Evolutionary conservation across 169 alveolate species (phyloP), one percentile per base, ranked within the genome.

Genomic region (Eimeria maxima): DNA sequence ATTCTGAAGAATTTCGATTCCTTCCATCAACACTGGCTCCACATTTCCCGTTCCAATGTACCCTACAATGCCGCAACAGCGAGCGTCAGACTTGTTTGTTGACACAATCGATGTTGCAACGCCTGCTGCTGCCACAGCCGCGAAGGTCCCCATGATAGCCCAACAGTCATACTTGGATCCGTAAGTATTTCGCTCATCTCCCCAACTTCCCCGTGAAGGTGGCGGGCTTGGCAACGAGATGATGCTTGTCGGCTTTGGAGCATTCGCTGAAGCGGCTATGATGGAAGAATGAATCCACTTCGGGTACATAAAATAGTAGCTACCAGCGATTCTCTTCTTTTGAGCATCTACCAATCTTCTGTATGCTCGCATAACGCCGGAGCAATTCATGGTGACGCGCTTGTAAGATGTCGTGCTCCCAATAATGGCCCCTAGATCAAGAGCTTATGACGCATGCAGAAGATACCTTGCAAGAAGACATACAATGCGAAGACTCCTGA

Each of bases 41-140:
- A 98, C 98, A 63, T 96, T 94, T 14, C 97, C 96, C 20, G 97
- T 88, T 13, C 99, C 98, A 29, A 98, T 78, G 78, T 97, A 98
- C 14, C 98, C 99, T n/a, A 98, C 96, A 45, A 98, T 98, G 38
- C 99, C 99, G 71, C 98, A 97, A 71, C 98, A 97, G 22, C 89
- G 87, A 22, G 96, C 97, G 45, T 71, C 73, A 4, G 81, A 44
- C 67, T 50, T 76, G 45, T 80, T 73, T 27, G 65, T 47, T 14
- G 22, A 24, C 44, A 22, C 38, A 16, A 50, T 2, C 53, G 78
- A 18, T 27, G 74, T 33, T 45, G 93, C 69, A 22, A 33, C 24
- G 44, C 91, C 84, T 44, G 84, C 71, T 45, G 86, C 73, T 27
- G 73, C 84, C 53, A 42, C 50, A 4, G 55, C 57, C 33, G 38